Conservation (phyloP, 2,329 filamentous ascomycete species). For the Stenocarpella maydis region DNA sequence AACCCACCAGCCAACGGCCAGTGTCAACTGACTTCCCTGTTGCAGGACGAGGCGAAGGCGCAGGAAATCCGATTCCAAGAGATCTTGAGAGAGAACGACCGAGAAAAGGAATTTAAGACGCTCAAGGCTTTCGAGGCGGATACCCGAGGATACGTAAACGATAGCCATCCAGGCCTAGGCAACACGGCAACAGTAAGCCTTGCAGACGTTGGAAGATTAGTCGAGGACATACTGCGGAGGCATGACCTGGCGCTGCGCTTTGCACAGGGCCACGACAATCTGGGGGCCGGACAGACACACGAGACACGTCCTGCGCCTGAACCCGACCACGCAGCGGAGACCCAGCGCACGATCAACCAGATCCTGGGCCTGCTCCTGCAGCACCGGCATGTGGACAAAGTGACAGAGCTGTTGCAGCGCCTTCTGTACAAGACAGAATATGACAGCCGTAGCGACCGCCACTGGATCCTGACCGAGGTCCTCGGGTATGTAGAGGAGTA, state of each 20-base stretch:
- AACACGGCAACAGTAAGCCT: not conserved
- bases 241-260: not conserved
- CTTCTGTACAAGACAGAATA: slow-evolving; percentile 8
- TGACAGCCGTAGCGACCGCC: not conserved
- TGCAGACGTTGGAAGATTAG: not conserved
- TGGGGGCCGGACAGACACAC: not conserved
- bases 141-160: not conserved
- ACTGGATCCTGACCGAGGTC: slow-evolving; percentile 21
- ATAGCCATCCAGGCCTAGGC: not conserved
- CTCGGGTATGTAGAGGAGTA: slow-evolving; percentile 1
- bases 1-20: not conserved
- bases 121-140: slow-evolving; percentile 12
- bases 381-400: not conserved
- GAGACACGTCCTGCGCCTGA: not conserved
- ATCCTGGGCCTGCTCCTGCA: not conserved
- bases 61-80: not conserved
- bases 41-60: not conserved
- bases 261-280: not conserved
- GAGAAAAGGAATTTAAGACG: not conserved
- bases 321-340: not conserved
- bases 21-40: not conserved
- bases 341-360: not conserved
- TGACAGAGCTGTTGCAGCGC: not conserved
- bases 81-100: not conserved
- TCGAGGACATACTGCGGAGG: not conserved